Conservation (phyloP, 768 basidiomycete genomes). For the Tricholoma matsutake region DNA sequence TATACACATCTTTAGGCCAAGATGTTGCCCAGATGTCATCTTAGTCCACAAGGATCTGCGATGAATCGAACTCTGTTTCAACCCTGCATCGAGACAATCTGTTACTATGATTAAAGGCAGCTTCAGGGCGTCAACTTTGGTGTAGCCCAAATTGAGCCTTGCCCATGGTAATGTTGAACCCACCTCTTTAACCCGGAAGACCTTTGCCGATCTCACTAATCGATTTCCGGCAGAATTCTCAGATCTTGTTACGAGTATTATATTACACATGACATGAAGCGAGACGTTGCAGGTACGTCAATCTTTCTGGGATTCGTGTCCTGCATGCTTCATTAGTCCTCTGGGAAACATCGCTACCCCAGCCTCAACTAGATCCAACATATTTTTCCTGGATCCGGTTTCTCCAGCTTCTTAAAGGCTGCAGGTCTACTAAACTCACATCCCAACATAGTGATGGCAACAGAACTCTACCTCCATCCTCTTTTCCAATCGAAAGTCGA, state of each 20-base stretch:
- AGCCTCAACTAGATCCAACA: not conserved
- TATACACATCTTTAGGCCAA: not conserved
- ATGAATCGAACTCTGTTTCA: not conserved
- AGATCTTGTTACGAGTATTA: constrained; percentile 1
- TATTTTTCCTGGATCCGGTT: constrained; percentile 7
- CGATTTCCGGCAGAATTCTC: constrained; percentile 1
- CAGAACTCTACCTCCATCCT: constrained; percentile 40
- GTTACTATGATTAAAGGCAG: not conserved
- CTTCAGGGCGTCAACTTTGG: not conserved
- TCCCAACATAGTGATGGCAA: constrained; percentile 27
- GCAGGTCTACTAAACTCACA: not conserved
- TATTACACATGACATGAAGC: constrained; percentile 4
- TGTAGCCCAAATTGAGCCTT: not conserved
- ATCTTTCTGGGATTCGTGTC: not conserved
- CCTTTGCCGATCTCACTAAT: constrained; percentile 4
- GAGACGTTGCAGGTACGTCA: not conserved
- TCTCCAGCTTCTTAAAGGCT: constrained; percentile 11
- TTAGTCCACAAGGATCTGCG: not conserved
- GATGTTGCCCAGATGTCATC: not conserved
- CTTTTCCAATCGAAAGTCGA: constrained; percentile 45
- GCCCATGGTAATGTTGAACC: not conserved
- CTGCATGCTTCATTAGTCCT: not conserved
- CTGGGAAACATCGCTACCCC: not conserved
- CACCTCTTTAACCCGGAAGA: not conserved
- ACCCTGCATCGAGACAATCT: not conserved